phyloP scores from a whole-genome alignment of 345 rosid genomes.

The Populus davidiana region DNA sequence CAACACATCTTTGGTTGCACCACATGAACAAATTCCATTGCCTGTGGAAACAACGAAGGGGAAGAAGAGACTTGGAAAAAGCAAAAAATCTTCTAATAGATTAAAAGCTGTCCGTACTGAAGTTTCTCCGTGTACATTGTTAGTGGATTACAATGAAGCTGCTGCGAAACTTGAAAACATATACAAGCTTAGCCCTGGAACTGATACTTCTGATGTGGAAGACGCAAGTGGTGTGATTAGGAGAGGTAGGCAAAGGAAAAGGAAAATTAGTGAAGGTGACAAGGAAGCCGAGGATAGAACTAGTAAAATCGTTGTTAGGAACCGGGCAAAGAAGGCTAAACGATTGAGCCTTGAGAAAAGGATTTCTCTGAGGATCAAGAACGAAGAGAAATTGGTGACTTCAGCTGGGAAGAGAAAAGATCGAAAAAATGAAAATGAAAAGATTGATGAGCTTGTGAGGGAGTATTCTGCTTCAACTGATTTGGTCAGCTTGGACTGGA shows the following conservation, averaged over 20 bases:
- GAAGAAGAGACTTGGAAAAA: conserved; percentile 44
- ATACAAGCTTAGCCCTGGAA: conserved; percentile 68
- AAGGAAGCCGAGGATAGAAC: conserved; percentile 19
- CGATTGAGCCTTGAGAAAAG: conserved; percentile 75
- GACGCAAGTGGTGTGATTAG: conserved; percentile 23
- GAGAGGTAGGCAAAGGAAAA: conserved; percentile 42
- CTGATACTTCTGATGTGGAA: conserved; percentile 34
- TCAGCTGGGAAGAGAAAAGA: conserved; percentile 25
- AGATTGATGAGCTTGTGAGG: conserved; percentile 67
- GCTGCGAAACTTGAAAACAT: conserved; percentile 85
- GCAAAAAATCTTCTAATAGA: conserved; percentile 30
- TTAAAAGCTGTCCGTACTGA: conserved; percentile 28
- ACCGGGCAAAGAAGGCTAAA: conserved; percentile 40
- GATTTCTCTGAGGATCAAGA: conserved; percentile 46
- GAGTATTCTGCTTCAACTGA: conserved; percentile 70
- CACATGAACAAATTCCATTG: conserved; percentile 40
- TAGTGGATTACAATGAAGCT: conserved; percentile 79
- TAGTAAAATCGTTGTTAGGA: conserved; percentile 44
- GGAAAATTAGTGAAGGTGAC: conserved; percentile 36
- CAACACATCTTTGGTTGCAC: conserved; percentile 44
- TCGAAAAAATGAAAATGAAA: conserved; percentile 45
- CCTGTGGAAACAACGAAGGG: conserved; percentile 48
- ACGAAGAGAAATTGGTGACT: conserved; percentile 29
- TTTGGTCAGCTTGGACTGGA: conserved; percentile 86
- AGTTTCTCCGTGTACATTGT: conserved; percentile 38